A percentile compares a stretch with the other conserved stretches of the same genome.
These are phyloP conservation scores for Colletotrichum euphorbiae DNA, from an alignment of 2,329 filamentous ascomycete species.

Conservation along the genomic window DNA sequence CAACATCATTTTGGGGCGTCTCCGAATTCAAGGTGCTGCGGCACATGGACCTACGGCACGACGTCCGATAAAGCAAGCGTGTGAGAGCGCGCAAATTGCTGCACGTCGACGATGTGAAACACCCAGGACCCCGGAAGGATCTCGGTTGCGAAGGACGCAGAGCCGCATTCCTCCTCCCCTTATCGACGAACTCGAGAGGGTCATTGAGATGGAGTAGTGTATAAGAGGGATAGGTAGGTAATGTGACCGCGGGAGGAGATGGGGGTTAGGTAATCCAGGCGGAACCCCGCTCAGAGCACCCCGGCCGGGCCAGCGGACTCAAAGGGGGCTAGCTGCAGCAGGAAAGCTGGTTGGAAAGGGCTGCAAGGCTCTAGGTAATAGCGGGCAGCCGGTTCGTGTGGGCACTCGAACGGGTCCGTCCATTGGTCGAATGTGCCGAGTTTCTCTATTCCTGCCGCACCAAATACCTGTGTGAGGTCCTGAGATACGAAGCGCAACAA, in stretches of 20 bases:
- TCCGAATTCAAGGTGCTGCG: not conserved
- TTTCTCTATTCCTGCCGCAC: not conserved
- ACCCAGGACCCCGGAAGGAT: constrained; percentile 2
- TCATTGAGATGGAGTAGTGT: not conserved
- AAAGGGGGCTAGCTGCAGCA: not conserved
- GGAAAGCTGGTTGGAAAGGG: not conserved
- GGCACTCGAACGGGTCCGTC: not conserved
- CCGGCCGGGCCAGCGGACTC: not conserved
- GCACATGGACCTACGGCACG: constrained; percentile 4
- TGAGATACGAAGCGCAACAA: not conserved
- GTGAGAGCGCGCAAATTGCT: not conserved
- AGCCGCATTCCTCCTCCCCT: constrained; percentile 1
- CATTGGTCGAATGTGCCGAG: constrained; percentile 9
- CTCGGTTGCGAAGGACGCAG: not conserved
- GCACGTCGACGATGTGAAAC: not conserved
- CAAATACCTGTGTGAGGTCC: not conserved
- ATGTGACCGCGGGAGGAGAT: not conserved
- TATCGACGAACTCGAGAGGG: not conserved
- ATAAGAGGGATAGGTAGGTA: constrained; percentile 1
- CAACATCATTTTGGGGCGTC: not conserved
- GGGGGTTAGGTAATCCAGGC: too few relatives aligned
- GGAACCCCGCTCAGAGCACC: constrained; percentile 1
- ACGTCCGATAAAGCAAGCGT: not conserved
- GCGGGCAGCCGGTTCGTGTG: too few relatives aligned
- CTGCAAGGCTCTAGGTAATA: too few relatives aligned